phyloP scores from a whole-genome alignment of 768 basidiomycete species.

The Paxillus ammoniavirescens region DNA sequence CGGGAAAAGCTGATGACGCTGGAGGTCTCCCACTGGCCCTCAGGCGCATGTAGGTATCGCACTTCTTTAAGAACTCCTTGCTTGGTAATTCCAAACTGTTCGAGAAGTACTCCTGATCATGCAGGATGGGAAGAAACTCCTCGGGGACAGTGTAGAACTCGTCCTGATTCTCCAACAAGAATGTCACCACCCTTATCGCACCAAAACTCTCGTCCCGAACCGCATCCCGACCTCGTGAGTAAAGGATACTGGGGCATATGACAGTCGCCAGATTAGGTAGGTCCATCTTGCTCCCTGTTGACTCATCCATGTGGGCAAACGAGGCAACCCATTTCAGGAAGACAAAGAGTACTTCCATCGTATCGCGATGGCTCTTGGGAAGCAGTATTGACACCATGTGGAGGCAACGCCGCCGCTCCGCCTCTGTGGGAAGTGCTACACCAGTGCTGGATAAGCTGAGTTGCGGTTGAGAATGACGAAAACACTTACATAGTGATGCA shows the following conservation, averaged over 20 bases:
- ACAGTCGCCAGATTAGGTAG: constrained; percentile 93
- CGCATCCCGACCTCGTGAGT: constrained; percentile 81
- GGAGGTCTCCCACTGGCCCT: constrained; percentile 56
- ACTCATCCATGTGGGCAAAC: constrained; percentile 96
- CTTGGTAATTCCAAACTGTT: constrained; percentile 86
- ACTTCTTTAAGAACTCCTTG: constrained; percentile 95
- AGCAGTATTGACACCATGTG: constrained; percentile 85
- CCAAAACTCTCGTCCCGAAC: constrained; percentile 91
- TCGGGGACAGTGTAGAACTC: constrained; percentile 93
- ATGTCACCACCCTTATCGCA: constrained; percentile 82
- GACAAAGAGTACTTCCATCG: constrained; percentile 95
- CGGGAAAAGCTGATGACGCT: constrained; percentile 29
- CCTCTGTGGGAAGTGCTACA: constrained; percentile 67
- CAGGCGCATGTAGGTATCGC: constrained; percentile 83
- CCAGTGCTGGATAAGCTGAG: constrained; percentile 10
- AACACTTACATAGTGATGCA: constrained; percentile 76
- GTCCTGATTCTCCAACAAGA: constrained; percentile 89
- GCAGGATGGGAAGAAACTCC: constrained; percentile 83
- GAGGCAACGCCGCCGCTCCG: constrained; percentile 78
- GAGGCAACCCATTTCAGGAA: constrained; percentile 99
- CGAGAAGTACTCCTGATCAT: constrained; percentile 90
- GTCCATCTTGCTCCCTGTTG: constrained; percentile 99
- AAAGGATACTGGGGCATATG: constrained; percentile 97
- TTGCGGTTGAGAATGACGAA: background rate
- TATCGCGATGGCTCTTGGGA: constrained; percentile 94